These are phyloP conservation scores for Rhododendron kiyosumense DNA, from an alignment of 148 eudicot genomes.

Conservation along the genomic window DNA sequence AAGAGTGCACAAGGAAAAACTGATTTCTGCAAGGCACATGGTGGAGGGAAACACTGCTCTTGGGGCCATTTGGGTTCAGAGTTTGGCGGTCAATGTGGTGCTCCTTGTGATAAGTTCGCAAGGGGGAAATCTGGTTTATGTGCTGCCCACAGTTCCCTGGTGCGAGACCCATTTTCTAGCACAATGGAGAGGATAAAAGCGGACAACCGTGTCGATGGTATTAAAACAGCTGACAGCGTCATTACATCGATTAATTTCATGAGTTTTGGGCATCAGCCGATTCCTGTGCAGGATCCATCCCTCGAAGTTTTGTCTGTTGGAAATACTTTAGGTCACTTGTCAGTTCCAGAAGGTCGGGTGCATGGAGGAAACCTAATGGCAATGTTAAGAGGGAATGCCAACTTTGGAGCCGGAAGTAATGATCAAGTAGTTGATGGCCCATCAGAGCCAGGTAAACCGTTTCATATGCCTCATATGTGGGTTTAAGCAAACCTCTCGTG, in stretches of 20 bases:
- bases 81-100: conserved; percentile 21
- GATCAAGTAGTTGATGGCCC: conserved; percentile 7
- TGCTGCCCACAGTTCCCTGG: conserved; percentile 45
- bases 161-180: conserved; percentile 24
- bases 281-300: conserved; percentile 11
- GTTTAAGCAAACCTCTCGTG: conserved; percentile 10
- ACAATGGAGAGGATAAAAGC: conserved; percentile 23
- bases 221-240: neutral
- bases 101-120: conserved; percentile 54
- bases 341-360: conserved; percentile 68
- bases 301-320: conserved; percentile 1
- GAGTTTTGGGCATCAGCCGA: conserved; percentile 6
- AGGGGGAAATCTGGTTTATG: conserved; percentile 67
- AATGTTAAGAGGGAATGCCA: conserved; percentile 31
- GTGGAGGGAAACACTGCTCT: conserved; percentile 71
- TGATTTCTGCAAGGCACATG: conserved; percentile 77
- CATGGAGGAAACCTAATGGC: conserved; percentile 72
- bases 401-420: conserved; percentile 8
- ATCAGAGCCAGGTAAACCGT: conserved; percentile 12
- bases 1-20: conserved; percentile 86
- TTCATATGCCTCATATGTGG: conserved; percentile 18
- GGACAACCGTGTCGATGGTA: neutral
- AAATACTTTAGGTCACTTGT: conserved; percentile 11
- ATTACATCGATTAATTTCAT: neutral
- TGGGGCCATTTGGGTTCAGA: conserved; percentile 50